Percentiles rank a stretch among this genome's conserved stretches.
Conservation (phyloP, 176 grass and related monocot species). For the Otatea glauca region DNA sequence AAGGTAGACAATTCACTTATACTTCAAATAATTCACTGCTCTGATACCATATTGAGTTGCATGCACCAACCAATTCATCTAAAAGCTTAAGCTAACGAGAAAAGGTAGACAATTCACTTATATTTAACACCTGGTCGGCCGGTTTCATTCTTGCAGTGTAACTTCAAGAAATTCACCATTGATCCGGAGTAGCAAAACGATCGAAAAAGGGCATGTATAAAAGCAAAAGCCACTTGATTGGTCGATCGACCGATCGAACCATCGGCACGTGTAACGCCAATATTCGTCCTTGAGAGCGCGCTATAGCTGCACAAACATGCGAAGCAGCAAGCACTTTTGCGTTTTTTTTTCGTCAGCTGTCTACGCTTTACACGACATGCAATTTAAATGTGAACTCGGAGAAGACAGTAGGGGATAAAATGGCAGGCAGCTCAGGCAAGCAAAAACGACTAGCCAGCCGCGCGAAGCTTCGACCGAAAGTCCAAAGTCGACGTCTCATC, state of each 20-base stretch:
- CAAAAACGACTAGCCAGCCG: background rate
- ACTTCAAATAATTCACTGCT: too few species aligned
- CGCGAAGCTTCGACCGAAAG: constrained; percentile 35
- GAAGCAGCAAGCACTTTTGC: background rate
- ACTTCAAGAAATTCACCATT: background rate
- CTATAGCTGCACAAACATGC: too few species aligned
- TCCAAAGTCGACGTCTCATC: background rate
- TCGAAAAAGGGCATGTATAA: too few species aligned
- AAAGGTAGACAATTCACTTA: too few species aligned
- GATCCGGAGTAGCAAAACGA: background rate
- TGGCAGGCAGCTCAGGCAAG: background rate
- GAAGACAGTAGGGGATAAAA: background rate
- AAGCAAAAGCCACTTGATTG: too few species aligned
- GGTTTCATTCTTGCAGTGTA: background rate
- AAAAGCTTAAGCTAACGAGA: too few species aligned
- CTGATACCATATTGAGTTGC: too few species aligned
- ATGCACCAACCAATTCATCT: too few species aligned
- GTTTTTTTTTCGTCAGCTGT: background rate
- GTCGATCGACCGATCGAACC: too few species aligned
- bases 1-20: too few species aligned
- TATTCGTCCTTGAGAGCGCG: background rate
- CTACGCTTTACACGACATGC: constrained; percentile 30
- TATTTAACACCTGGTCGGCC: too few species aligned
- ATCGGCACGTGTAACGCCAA: too few species aligned
- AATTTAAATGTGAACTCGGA: constrained; percentile 17